phyloP scores from a whole-genome alignment of 352 stramenopile species.

The Phytophthora palmivora region DNA sequence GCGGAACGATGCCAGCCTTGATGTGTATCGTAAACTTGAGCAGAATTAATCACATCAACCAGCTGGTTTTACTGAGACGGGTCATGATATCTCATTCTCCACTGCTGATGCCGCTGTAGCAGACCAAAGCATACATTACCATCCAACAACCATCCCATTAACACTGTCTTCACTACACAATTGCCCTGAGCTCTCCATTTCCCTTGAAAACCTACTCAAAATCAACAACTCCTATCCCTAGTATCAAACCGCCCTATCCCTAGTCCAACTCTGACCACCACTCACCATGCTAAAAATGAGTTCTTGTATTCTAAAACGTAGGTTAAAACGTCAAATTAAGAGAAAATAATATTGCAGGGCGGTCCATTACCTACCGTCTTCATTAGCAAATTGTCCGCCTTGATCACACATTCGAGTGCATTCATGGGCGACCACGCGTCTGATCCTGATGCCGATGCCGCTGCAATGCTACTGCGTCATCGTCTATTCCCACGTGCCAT shows the following conservation, averaged over 20 bases:
- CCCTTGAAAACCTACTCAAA: not conserved
- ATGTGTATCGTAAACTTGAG: too few species aligned
- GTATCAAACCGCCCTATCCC: constrained; percentile 1
- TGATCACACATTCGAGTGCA: too few species aligned
- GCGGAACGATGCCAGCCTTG: too few species aligned
- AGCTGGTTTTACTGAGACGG: constrained; percentile 28
- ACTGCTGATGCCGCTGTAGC: not conserved
- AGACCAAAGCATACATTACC: too few species aligned
- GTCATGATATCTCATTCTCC: constrained; percentile 7
- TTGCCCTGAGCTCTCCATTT: not conserved
- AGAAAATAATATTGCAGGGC: too few species aligned
- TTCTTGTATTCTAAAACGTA: too few species aligned
- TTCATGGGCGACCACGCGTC: constrained; percentile 14
- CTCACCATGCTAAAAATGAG: too few species aligned
- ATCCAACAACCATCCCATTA: too few species aligned
- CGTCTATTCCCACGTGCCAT: constrained; percentile 70
- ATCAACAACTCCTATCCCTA: not conserved
- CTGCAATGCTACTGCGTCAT: constrained; percentile 53
- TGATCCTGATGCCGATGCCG: constrained; percentile 25
- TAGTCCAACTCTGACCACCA: constrained; percentile 21
- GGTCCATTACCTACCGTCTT: not conserved
- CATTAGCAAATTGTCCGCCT: constrained; percentile 20
- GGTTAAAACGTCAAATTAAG: too few species aligned
- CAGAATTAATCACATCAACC: constrained; percentile 22
- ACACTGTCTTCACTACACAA: too few species aligned